Evolutionary conservation across 2,329 filamentous ascomycete genomes (phyloP).

Genomic region (Bipolaris victoriae): DNA sequence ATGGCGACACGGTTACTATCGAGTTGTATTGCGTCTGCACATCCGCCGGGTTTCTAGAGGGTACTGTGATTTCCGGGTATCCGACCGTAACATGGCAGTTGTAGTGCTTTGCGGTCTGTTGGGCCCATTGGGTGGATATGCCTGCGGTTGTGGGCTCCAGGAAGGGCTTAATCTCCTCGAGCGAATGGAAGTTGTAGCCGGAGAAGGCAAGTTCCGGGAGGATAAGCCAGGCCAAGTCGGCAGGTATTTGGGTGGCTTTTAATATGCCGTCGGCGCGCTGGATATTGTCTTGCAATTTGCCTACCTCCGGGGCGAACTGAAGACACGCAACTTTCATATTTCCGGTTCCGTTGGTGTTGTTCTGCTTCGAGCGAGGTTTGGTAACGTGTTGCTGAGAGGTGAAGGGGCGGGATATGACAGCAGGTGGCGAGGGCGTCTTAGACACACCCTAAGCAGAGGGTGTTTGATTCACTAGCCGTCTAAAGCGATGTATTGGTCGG

Average conservation of each 20-base stretch:
- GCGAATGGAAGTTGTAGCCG: slow-evolving; percentile 79
- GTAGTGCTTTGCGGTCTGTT: slow-evolving; percentile 68
- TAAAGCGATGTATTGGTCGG: neutral
- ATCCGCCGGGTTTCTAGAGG: slow-evolving; percentile 23
- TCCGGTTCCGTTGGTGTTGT: neutral
- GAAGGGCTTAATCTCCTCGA: slow-evolving; percentile 70
- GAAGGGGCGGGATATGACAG: neutral
- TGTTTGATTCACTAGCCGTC: neutral
- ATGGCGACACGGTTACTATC: slow-evolving; percentile 62
- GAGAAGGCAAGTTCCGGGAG: slow-evolving; percentile 79
- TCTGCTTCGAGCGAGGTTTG: neutral
- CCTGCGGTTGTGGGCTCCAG: slow-evolving; percentile 72
- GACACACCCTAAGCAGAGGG: neutral
- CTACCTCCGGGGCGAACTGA: slow-evolving; percentile 75
- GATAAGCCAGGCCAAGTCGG: slow-evolving; percentile 69
- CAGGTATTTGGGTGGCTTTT: slow-evolving; percentile 52
- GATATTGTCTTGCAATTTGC: slow-evolving; percentile 73
- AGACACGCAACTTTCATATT: slow-evolving; percentile 72
- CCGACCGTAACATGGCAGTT: slow-evolving; percentile 73
- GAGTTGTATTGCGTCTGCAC: slow-evolving; percentile 61
- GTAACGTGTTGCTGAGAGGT: neutral
- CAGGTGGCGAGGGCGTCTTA: neutral
- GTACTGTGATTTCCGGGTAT: slow-evolving; percentile 67
- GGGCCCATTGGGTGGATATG: slow-evolving; percentile 73
- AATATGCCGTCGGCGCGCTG: slow-evolving; percentile 70